phyloP scores from a whole-genome alignment of 805 yeast genomes.

The Candida qinlingensis region DNA sequence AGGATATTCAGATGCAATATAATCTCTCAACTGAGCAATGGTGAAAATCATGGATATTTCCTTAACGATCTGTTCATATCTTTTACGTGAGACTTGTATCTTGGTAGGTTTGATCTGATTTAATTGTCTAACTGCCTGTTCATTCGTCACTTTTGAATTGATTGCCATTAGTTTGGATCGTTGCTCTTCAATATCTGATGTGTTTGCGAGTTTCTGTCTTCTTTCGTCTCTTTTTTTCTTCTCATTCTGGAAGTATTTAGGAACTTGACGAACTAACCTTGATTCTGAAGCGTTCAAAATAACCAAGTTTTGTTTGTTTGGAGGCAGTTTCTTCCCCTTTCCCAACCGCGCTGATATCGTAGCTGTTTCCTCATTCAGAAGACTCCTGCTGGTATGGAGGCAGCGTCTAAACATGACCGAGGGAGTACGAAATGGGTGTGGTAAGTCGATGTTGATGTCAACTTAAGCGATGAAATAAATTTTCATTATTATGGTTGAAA shows the following conservation, averaged over 20 bases:
- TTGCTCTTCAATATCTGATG: conserved; percentile 4
- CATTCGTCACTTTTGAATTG: conserved; percentile 7
- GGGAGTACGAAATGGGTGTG: too few species aligned
- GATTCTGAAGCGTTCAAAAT: conserved; percentile 21
- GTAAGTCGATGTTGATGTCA: too few species aligned
- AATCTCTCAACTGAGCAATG: conserved; percentile 12
- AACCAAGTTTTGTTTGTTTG: conserved; percentile 20
- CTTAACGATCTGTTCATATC: conserved; percentile 14
- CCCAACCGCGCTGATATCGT: conserved; percentile 8
- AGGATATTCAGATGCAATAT: conserved; percentile 10
- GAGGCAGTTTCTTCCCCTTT: conserved; percentile 21
- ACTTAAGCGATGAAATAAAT: too few species aligned
- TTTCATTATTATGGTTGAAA: too few species aligned
- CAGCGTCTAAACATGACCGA: neutral
- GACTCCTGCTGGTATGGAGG: neutral
- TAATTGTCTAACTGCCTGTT: conserved; percentile 4
- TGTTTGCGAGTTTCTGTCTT: neutral
- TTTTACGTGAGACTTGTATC: conserved; percentile 12
- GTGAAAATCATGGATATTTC: conserved; percentile 14
- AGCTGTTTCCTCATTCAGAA: neutral
- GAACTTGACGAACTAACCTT: conserved; percentile 10
- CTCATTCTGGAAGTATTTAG: conserved; percentile 1
- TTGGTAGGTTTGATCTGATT: conserved; percentile 15
- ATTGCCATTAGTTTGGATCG: conserved; percentile 3
- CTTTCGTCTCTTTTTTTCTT: neutral